Conservation (phyloP, 192 early-diverging fungal species). For the Dissophora ornata region DNA sequence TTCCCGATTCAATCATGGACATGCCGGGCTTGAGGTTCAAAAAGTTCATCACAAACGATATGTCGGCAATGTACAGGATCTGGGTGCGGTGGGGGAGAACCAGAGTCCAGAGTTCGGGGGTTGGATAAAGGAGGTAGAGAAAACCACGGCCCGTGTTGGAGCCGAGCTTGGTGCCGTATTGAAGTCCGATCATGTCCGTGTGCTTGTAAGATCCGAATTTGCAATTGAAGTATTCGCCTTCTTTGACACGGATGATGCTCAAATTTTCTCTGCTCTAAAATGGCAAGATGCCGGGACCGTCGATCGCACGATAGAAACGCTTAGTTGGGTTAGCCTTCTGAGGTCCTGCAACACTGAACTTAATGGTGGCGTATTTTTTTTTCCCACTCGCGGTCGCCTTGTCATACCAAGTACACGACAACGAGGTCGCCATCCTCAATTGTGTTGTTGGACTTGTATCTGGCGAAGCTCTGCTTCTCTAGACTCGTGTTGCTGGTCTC, state of each 20-base stretch:
- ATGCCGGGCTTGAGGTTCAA: constrained; percentile 89
- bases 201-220: constrained; percentile 85
- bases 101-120: constrained; percentile 96
- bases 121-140: constrained; percentile 89
- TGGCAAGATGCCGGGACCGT: too few species aligned
- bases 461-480: constrained; percentile 50
- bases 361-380: too few species aligned
- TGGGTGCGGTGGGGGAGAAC: constrained; percentile 95
- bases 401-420: constrained; percentile 77
- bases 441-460: constrained; percentile 51
- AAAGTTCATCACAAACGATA: constrained; percentile 85
- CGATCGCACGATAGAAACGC: too few species aligned
- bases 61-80: constrained; percentile 95
- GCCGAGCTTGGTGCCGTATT: constrained; percentile 82
- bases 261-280: constrained; percentile 77
- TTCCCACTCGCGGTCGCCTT: too few species aligned
- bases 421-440: constrained; percentile 86
- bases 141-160: constrained; percentile 77
- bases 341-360: background rate
- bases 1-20: constrained; percentile 90
- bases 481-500: constrained; percentile 8
- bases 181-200: constrained; percentile 85
- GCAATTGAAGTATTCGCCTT: constrained; percentile 76
- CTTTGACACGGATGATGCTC: constrained; percentile 68
- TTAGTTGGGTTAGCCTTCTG: background rate